Percentiles rank a stretch among this genome's conserved stretches.
These are phyloP conservation scores for Melanogaster broomeanus DNA, from an alignment of 768 basidiomycete species.

Conservation along the genomic window DNA sequence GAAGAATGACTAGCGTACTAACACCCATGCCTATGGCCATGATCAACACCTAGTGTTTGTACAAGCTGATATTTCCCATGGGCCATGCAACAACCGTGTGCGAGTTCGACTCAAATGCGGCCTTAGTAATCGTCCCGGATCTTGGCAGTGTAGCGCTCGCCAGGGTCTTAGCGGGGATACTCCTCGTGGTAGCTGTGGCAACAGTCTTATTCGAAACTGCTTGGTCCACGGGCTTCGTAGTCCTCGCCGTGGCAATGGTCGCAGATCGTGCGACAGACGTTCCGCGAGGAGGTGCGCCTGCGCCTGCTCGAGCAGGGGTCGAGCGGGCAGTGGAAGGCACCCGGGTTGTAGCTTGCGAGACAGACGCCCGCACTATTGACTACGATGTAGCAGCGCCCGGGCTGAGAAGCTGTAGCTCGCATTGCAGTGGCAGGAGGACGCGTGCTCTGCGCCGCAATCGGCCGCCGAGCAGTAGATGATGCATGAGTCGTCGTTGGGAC, in stretches of 20 bases:
- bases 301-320: slow-evolving; percentile 14
- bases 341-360: slow-evolving; percentile 22
- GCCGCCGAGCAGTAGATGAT: slow-evolving; percentile 11
- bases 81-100: slow-evolving; percentile 19
- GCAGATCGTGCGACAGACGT: slow-evolving; percentile 7
- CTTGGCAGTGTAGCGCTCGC: slow-evolving; percentile 12
- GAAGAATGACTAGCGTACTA: no score
- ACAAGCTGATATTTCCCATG: slow-evolving; percentile 22
- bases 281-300: slow-evolving; percentile 8
- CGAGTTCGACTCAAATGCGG: slow-evolving; percentile 21
- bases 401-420: slow-evolving; percentile 17
- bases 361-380: slow-evolving; percentile 14
- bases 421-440: slow-evolving; percentile 8
- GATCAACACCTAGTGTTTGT: no score
- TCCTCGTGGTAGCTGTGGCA: background rate
- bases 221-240: slow-evolving; percentile 9
- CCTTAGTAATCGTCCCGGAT: slow-evolving; percentile 27
- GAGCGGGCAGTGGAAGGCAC: slow-evolving; percentile 14
- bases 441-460: slow-evolving; percentile 1
- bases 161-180: background rate
- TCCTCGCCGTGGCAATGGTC: slow-evolving; percentile 7
- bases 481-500: slow-evolving; percentile 5
- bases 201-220: background rate
- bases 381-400: slow-evolving; percentile 24
- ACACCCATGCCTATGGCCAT: no score